phyloP scores from a whole-genome alignment of 1,284 basidiomycete species.

The Peniophora sp. region DNA sequence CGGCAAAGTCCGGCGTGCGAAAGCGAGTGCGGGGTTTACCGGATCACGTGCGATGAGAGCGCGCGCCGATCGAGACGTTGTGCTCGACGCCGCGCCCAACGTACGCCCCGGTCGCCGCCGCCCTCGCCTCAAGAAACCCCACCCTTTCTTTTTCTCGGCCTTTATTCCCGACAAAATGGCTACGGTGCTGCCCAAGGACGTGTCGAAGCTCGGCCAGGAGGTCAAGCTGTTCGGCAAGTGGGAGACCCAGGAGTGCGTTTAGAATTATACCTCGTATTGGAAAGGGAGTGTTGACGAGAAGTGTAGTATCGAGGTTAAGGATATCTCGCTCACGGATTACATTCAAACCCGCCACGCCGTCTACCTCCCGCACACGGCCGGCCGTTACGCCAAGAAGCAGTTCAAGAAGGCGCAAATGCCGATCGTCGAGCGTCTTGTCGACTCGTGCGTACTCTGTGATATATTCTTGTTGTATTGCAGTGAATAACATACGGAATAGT shows the following conservation, averaged over 20 bases:
- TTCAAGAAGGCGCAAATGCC: constrained; percentile 99
- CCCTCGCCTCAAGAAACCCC: constrained; percentile 4
- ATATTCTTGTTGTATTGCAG: constrained; percentile 4
- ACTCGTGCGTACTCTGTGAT: constrained; percentile 86
- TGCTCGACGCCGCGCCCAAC: neutral
- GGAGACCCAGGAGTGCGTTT: constrained; percentile 90
- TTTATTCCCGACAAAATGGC: constrained; percentile 44
- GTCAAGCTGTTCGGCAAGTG: constrained; percentile 96
- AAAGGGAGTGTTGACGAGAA: neutral
- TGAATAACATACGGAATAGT: too few relatives aligned
- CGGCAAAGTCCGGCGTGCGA: neutral
- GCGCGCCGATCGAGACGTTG: constrained; percentile 6
- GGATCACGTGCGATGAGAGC: neutral
- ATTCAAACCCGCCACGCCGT: constrained; percentile 99
- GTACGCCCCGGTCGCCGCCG: neutral
- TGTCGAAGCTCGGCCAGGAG: constrained; percentile 79
- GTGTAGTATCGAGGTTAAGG: constrained; percentile 93
- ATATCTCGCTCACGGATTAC: constrained; percentile 98
- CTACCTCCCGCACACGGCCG: constrained; percentile 97
- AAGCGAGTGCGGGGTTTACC: neutral
- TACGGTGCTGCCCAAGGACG: constrained; percentile 68
- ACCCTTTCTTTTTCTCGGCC: too few relatives aligned
- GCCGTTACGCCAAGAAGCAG: constrained; percentile 99
- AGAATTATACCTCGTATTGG: neutral
- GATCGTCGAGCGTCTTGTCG: constrained; percentile 98